phyloP scores from a whole-genome alignment of 768 basidiomycete species.

The Hortiboletus flavorubellus region DNA sequence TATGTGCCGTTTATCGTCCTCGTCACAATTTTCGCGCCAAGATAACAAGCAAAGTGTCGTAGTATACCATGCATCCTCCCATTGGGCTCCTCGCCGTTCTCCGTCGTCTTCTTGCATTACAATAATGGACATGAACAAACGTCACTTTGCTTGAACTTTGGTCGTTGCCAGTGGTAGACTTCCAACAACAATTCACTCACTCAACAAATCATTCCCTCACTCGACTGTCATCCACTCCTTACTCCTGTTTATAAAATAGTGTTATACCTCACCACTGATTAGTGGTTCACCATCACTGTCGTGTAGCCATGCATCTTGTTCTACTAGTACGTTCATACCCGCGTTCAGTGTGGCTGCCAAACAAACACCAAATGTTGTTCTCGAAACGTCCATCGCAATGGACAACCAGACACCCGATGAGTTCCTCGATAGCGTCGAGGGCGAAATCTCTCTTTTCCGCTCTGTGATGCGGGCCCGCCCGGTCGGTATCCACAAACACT shows the following conservation, averaged over 20 bases:
- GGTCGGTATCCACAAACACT: constrained; percentile 79
- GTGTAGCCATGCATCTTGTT: constrained; percentile 24
- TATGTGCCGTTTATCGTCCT: constrained; percentile 79
- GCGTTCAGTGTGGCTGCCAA: constrained; percentile 18
- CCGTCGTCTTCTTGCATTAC: constrained; percentile 25
- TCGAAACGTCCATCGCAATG: constrained; percentile 12
- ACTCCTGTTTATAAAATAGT: constrained; percentile 25
- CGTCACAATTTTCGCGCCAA: constrained; percentile 57
- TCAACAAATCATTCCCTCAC: constrained; percentile 17
- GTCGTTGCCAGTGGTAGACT: constrained; percentile 14
- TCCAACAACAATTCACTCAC: constrained; percentile 7
- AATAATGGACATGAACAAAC: constrained; percentile 17
- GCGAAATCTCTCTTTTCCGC: constrained; percentile 84
- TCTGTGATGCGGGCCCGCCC: constrained; percentile 79
- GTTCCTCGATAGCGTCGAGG: constrained; percentile 71
- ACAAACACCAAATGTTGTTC: constrained; percentile 12
- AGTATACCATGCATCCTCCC: constrained; percentile 8
- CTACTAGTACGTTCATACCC: constrained; percentile 6
- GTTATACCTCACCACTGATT: constrained; percentile 23
- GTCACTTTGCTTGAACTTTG: constrained; percentile 7
- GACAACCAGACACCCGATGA: constrained; percentile 30
- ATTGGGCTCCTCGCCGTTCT: constrained; percentile 1
- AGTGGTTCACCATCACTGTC: constrained; percentile 14
- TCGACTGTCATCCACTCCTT: constrained; percentile 23
- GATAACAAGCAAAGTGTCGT: constrained; percentile 22